Conservation (phyloP, 2,329 filamentous ascomycete species). For the Huntiella savannae region DNA sequence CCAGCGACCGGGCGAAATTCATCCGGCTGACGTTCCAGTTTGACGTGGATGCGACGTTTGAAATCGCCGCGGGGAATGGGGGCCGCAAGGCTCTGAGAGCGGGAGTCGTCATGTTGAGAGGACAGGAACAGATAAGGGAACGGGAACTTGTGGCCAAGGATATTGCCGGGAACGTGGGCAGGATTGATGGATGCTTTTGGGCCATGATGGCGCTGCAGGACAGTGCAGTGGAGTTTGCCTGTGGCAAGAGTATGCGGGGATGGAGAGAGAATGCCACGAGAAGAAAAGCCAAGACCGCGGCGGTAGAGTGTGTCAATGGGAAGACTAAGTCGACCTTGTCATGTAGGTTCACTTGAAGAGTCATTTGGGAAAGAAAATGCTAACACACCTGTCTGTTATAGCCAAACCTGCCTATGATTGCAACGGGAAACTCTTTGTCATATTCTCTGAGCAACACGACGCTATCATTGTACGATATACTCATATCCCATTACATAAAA, state of each 20-base stretch:
- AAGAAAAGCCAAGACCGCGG: slow-evolving; percentile 20
- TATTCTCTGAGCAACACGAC: slow-evolving; percentile 28
- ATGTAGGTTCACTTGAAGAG: slow-evolving; percentile 19
- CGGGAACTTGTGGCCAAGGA: slow-evolving; percentile 31
- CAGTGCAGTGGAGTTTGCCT: slow-evolving; percentile 35
- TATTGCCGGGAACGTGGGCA: slow-evolving; percentile 25
- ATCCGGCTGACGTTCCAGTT: slow-evolving; percentile 29
- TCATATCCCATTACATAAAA: slow-evolving; percentile 37
- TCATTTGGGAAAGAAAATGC: slow-evolving; percentile 3
- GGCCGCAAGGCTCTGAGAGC: slow-evolving; percentile 22
- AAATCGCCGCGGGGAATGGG: slow-evolving; percentile 17
- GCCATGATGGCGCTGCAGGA: slow-evolving; percentile 25
- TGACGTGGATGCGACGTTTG: slow-evolving; percentile 24
- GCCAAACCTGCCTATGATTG: slow-evolving; percentile 41
- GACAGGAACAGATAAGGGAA: slow-evolving; percentile 26
- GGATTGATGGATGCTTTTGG: slow-evolving; percentile 32
- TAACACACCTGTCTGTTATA: slow-evolving; percentile 14
- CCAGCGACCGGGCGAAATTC: slow-evolving; percentile 30
- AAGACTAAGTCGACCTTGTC: slow-evolving; percentile 27
- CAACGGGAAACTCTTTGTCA: slow-evolving; percentile 29
- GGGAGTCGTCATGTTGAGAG: slow-evolving; percentile 30
- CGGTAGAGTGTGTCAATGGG: slow-evolving; percentile 31
- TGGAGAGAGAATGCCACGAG: slow-evolving; percentile 31
- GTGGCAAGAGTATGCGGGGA: slow-evolving; percentile 30
- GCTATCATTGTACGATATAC: slow-evolving; percentile 34